Conservation (phyloP, 805 yeast species). For the Spathaspora arborariae region DNA sequence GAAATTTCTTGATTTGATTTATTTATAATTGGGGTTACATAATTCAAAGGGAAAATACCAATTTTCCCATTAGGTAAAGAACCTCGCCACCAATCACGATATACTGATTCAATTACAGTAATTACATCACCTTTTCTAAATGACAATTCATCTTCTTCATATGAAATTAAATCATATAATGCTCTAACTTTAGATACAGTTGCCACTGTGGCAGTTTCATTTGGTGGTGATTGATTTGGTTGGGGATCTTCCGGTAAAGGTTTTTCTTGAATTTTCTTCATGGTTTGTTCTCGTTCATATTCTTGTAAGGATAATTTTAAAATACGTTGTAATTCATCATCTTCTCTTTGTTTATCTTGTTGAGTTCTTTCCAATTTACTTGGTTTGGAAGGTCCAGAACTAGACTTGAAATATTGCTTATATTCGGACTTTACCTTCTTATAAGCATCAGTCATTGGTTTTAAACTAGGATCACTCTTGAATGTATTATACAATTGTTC, state of each 20-base stretch:
- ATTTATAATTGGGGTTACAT: constrained; percentile 75
- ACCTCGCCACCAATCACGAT: constrained; percentile 96
- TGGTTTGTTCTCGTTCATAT: constrained; percentile 38
- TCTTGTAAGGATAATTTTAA: constrained; percentile 71
- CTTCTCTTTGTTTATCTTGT: constrained; percentile 56
- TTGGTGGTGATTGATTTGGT: constrained; percentile 10
- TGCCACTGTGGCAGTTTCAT: constrained; percentile 33
- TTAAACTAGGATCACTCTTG: constrained; percentile 70
- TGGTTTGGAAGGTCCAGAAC: constrained; percentile 51
- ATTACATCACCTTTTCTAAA: constrained; percentile 86
- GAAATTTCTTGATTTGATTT: constrained; percentile 58
- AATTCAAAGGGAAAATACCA: constrained; percentile 91
- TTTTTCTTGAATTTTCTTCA: constrained; percentile 28
- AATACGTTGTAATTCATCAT: constrained; percentile 74
- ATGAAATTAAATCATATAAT: constrained; percentile 71
- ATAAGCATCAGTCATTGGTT: constrained; percentile 62
- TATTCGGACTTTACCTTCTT: constrained; percentile 40
- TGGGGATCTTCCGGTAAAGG: constrained; percentile 23
- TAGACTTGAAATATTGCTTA: constrained; percentile 25
- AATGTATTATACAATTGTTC: constrained; percentile 64
- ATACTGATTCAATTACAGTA: constrained; percentile 80
- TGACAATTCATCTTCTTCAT: constrained; percentile 83
- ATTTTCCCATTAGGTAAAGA: constrained; percentile 65
- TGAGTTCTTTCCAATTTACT: constrained; percentile 47
- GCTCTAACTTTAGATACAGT: constrained; percentile 72